phyloP scores from a whole-genome alignment of 352 stramenopile species.

The Globisporangium acanthophoron region DNA sequence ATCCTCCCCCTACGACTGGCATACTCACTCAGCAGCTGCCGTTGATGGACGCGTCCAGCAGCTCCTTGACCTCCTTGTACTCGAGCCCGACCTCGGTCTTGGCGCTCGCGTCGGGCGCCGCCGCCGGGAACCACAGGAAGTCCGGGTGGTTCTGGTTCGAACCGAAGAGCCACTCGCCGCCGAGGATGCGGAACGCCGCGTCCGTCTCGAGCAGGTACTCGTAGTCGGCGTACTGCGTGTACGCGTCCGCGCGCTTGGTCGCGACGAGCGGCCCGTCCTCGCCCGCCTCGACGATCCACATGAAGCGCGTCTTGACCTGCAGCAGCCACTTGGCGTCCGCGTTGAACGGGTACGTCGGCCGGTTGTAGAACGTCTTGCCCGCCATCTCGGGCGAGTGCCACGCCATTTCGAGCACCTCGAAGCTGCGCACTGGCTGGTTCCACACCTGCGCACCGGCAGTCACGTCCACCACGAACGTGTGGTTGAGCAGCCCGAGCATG shows the following conservation, averaged over 20 bases:
- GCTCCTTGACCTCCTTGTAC: conserved; percentile 41
- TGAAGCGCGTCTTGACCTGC: conserved; percentile 51
- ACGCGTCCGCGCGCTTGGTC: conserved; percentile 36
- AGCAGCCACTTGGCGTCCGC: conserved; percentile 40
- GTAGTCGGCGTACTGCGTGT: conserved; percentile 54
- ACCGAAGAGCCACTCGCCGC: conserved; percentile 56
- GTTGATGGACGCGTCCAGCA: conserved; percentile 29
- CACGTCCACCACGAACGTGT: conserved; percentile 12
- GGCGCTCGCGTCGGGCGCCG: conserved; percentile 27
- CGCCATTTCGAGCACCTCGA: conserved; percentile 37
- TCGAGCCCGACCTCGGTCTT: conserved; percentile 38
- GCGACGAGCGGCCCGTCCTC: conserved; percentile 47
- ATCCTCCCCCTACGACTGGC: no score
- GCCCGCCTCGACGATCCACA: conserved; percentile 50
- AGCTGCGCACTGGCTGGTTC: conserved; percentile 51
- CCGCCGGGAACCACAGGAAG: conserved; percentile 65
- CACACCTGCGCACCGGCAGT: conserved; percentile 51
- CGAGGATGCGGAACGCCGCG: conserved; percentile 52
- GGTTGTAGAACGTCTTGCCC: conserved; percentile 39
- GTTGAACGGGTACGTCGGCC: conserved; percentile 61
- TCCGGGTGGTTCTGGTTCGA: conserved; percentile 57
- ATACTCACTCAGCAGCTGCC: conserved; percentile 13
- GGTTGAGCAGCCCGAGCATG: conserved; percentile 8
- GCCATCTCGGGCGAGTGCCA: conserved; percentile 32
- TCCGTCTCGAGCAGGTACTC: conserved; percentile 69